Conservation (phyloP, 2,329 filamentous ascomycete species). For the Talaromyces pinophilus region DNA sequence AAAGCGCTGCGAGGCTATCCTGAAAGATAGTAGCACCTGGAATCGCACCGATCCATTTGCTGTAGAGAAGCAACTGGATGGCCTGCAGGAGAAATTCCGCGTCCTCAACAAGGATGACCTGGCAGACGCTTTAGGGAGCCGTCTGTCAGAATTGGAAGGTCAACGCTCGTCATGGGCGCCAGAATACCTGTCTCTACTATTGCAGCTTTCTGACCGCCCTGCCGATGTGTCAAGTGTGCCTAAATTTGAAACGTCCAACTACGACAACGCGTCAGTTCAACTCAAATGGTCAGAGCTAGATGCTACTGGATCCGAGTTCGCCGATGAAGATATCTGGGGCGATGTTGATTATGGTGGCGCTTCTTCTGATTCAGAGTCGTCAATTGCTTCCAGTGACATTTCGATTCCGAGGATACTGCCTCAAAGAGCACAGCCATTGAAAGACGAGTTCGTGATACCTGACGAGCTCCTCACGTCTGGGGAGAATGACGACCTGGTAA, state of each 20-base stretch:
- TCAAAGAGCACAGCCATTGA: slow-evolving; percentile 30
- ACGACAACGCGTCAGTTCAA: not conserved
- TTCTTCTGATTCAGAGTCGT: slow-evolving; percentile 46
- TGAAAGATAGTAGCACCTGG: slow-evolving; percentile 52
- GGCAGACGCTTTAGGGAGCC: slow-evolving; percentile 65
- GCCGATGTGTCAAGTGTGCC: slow-evolving; percentile 66
- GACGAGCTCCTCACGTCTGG: slow-evolving; percentile 36
- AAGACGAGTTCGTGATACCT: slow-evolving; percentile 39
- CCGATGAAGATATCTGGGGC: slow-evolving; percentile 46
- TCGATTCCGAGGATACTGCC: slow-evolving; percentile 34
- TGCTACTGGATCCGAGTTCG: slow-evolving; percentile 70
- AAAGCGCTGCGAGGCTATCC: slow-evolving; percentile 34
- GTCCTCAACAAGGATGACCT: slow-evolving; percentile 77
- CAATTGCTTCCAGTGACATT: slow-evolving; percentile 36
- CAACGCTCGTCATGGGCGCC: slow-evolving; percentile 67
- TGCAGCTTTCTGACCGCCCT: slow-evolving; percentile 80
- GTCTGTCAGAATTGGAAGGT: slow-evolving; percentile 61
- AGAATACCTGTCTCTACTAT: slow-evolving; percentile 74
- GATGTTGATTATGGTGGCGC: slow-evolving; percentile 42
- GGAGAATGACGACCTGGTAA: slow-evolving; percentile 39
- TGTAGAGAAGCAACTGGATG: slow-evolving; percentile 64
- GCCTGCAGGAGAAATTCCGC: slow-evolving; percentile 82
- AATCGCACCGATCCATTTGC: slow-evolving; percentile 73
- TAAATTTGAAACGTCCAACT: slow-evolving; percentile 27
- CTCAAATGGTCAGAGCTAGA: slow-evolving; percentile 81